Conservation (phyloP, 495 filamentous ascomycete genomes). For the Daldinia caldariorum region DNA sequence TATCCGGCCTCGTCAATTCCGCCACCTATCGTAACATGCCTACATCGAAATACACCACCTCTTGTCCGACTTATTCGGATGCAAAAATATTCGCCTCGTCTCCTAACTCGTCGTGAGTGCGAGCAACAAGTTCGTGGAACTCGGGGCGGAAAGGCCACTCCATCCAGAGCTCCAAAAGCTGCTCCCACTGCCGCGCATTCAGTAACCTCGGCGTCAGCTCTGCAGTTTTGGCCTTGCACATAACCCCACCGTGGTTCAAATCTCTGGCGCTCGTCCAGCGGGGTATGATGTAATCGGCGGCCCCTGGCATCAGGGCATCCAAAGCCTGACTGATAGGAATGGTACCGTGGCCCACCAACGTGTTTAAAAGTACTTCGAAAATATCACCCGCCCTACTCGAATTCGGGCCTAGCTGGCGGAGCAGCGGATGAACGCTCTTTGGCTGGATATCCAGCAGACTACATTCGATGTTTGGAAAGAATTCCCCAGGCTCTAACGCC, state of each 20-base stretch:
- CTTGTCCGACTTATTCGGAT: background rate
- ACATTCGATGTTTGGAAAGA: slow-evolving; percentile 60
- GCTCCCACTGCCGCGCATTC: slow-evolving; percentile 57
- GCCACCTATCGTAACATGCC: background rate
- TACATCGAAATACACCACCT: background rate
- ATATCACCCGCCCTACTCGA: slow-evolving; percentile 49
- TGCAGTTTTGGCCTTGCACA: slow-evolving; percentile 37
- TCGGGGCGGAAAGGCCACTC: slow-evolving; percentile 68
- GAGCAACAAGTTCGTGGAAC: slow-evolving; percentile 53
- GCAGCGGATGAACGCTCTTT: slow-evolving; percentile 47
- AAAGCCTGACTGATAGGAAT: slow-evolving; percentile 41
- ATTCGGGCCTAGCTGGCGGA: slow-evolving; percentile 50
- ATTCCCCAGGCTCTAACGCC: slow-evolving; percentile 60
- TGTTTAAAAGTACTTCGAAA: slow-evolving; percentile 51
- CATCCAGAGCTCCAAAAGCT: slow-evolving; percentile 62
- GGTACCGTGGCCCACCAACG: slow-evolving; percentile 30
- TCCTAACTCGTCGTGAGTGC: slow-evolving; percentile 44
- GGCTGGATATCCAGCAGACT: slow-evolving; percentile 60
- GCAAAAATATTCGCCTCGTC: slow-evolving; percentile 21
- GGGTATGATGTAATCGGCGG: slow-evolving; percentile 52
- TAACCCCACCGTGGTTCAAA: slow-evolving; percentile 51
- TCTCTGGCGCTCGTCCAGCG: slow-evolving; percentile 55
- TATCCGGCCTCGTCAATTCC: background rate
- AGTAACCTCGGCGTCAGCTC: slow-evolving; percentile 55
- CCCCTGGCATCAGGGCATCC: slow-evolving; percentile 51